Evolutionary conservation across 2,329 filamentous ascomycete species (phyloP).

Genomic region (Magnaporthales sp.): DNA sequence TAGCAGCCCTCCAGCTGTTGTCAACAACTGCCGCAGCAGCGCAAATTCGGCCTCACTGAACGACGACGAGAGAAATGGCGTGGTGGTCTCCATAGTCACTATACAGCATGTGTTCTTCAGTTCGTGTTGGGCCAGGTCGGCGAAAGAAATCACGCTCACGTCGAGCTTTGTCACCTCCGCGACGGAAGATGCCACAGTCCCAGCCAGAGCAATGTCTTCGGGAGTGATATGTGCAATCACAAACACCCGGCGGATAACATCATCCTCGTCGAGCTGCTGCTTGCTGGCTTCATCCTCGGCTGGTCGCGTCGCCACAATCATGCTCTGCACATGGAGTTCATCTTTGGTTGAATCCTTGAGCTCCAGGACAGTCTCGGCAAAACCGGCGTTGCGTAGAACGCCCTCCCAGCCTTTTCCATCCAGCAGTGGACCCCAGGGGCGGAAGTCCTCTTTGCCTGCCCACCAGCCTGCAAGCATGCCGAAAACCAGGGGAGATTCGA

Average conservation of each 20-base stretch:
- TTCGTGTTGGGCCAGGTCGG: slow-evolving; percentile 12
- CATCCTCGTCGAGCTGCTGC: slow-evolving; percentile 4
- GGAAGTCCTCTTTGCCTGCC: neutral
- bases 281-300: slow-evolving; percentile 4
- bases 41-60: slow-evolving; percentile 17
- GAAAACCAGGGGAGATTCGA: neutral
- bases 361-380: slow-evolving; percentile 7
- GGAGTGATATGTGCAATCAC: slow-evolving; percentile 6
- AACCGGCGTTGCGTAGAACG: slow-evolving; percentile 8
- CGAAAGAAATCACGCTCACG: slow-evolving; percentile 11
- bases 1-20: slow-evolving; percentile 17
- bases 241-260: slow-evolving; percentile 7
- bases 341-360: slow-evolving; percentile 7
- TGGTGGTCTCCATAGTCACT: slow-evolving; percentile 13
- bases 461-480: slow-evolving; percentile 2
- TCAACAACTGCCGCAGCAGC: slow-evolving; percentile 17
- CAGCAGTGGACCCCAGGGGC: neutral
- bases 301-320: slow-evolving; percentile 9
- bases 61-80: slow-evolving; percentile 11
- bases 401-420: slow-evolving; percentile 4
- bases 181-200: neutral
- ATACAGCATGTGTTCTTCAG: slow-evolving; percentile 14
- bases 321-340: slow-evolving; percentile 9
- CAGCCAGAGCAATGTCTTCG: neutral
- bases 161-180: neutral